Evolutionary conservation across 179 eudicot species (phyloP), one percentile per base, ranked within the genome.

Genomic region (Silene vulgaris): DNA sequence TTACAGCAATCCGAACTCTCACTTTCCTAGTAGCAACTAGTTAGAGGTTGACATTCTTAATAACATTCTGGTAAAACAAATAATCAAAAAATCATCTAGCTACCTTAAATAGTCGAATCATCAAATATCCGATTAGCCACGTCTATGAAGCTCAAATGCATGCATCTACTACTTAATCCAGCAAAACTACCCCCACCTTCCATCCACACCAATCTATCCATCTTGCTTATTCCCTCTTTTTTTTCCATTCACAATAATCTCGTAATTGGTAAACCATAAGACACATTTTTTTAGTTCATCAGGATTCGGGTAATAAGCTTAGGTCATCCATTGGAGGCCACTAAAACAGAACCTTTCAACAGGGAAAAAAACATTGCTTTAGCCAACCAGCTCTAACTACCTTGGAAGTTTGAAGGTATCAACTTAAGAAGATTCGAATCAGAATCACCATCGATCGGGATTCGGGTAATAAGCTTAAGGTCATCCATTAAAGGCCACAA

Each of bases 41-140:
- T 48, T 30, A 52, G 17, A 75, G 45, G 8, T 54, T 32, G 19
- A 50, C 28, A 54, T 71, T 71, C 30, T 23, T 26, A 29, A 50
- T 17, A n/a, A 35, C 37, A 64, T 3, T 37, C 17, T 2, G 26
- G 11, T 21, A 61, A 8, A 61, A 61, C n/a, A 61, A 61, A 20
- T 5, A 29, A 64, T 64, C 68, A 64, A 64, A 26, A 11, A 11
- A 26, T 12, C 16, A 40, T 28, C 37, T 5, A 45, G 5, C 32
- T 5, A 50, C 21, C 20, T 50, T 29, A 4, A 4, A 5, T 0
- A 70, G 4, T 48, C 8, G 12, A 40, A 61, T 45, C 75, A 61
- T 61, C 60, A 19, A 52, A 63, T 4, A 77, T 52, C 52, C 21
- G 40, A 71, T 52, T 77, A 48, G 52, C 23, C 71, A 67, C 71